Evolutionary conservation across 768 basidiomycete species (phyloP).

Genomic region (Clitopilus hobsonii): DNA sequence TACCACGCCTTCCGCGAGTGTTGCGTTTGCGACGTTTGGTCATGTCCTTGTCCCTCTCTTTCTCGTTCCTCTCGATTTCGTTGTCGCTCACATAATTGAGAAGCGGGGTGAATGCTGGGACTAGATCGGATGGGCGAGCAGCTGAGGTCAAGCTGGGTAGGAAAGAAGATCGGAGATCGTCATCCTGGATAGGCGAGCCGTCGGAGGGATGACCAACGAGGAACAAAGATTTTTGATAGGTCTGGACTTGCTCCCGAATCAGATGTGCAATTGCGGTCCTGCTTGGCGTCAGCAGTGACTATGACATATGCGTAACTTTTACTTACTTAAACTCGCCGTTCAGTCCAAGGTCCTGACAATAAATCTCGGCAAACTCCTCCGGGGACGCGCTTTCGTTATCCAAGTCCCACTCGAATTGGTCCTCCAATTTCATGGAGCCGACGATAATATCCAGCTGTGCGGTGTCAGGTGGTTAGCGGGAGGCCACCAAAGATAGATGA

Average conservation of each 20-base stretch:
- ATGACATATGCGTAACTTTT: neutral
- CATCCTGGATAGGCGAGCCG: slow-evolving; percentile 74
- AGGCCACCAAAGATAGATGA: slow-evolving; percentile 1
- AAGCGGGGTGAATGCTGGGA: slow-evolving; percentile 78
- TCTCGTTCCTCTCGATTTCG: slow-evolving; percentile 85
- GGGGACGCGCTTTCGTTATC: slow-evolving; percentile 76
- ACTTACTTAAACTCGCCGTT: slow-evolving; percentile 89
- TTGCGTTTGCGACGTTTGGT: slow-evolving; percentile 82
- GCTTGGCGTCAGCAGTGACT: neutral
- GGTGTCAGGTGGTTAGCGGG: slow-evolving; percentile 4
- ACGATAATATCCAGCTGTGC: slow-evolving; percentile 90
- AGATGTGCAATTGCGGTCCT: slow-evolving; percentile 95
- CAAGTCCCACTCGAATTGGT: slow-evolving; percentile 98
- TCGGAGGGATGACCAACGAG: slow-evolving; percentile 85
- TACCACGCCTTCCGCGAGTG: slow-evolving; percentile 74
- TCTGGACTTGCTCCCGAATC: slow-evolving; percentile 92
- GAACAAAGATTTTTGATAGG: slow-evolving; percentile 88
- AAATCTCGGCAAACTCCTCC: slow-evolving; percentile 88
- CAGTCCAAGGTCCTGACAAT: slow-evolving; percentile 82
- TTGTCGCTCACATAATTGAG: slow-evolving; percentile 86
- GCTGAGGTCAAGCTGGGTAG: slow-evolving; percentile 73
- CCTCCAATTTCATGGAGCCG: slow-evolving; percentile 87
- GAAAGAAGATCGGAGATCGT: slow-evolving; percentile 88
- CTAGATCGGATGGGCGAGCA: slow-evolving; percentile 72
- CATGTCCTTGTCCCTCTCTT: slow-evolving; percentile 90